Evolutionary conservation across 495 filamentous ascomycete genomes (phyloP).

Genomic region (Polyplosphaeria fusca): DNA sequence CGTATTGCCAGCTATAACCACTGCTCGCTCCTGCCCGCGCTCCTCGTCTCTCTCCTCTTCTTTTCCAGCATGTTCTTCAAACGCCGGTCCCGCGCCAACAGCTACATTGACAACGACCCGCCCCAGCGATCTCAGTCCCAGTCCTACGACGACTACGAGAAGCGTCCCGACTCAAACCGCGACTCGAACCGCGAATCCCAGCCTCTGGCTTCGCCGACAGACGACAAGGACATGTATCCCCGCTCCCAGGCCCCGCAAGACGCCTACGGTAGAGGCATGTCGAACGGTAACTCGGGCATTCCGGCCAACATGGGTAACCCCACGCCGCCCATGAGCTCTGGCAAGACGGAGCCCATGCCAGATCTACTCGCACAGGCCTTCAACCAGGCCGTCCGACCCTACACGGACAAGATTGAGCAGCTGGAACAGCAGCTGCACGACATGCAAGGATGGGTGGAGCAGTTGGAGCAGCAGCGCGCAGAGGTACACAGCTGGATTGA

Average conservation of each 20-base stretch:
- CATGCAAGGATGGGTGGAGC: constrained; percentile 43
- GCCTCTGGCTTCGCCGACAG: constrained; percentile 5
- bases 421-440: constrained; percentile 47
- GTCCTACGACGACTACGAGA: constrained; percentile 34
- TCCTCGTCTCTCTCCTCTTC: constrained; percentile 2
- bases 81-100: constrained; percentile 30
- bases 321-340: constrained; percentile 13
- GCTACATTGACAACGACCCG: constrained; percentile 31
- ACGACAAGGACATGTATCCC: constrained; percentile 30
- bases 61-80: constrained; percentile 35
- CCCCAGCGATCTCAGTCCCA: constrained; percentile 21
- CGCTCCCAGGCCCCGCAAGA: constrained; percentile 27
- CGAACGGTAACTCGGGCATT: constrained; percentile 22
- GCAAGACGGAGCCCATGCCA: constrained; percentile 41
- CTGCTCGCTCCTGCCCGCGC: not conserved
- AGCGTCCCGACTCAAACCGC: constrained; percentile 21
- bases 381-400: constrained; percentile 49
- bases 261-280: not conserved
- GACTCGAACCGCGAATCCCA: constrained; percentile 11
- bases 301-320: constrained; percentile 16
- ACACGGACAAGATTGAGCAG: constrained; percentile 47
- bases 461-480: constrained; percentile 46
- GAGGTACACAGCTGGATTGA: constrained; percentile 53
- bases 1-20: constrained; percentile 7
- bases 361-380: constrained; percentile 50